Evolutionary conservation across 345 rosid genomes (phyloP).

Genomic region (Brassica incana): DNA sequence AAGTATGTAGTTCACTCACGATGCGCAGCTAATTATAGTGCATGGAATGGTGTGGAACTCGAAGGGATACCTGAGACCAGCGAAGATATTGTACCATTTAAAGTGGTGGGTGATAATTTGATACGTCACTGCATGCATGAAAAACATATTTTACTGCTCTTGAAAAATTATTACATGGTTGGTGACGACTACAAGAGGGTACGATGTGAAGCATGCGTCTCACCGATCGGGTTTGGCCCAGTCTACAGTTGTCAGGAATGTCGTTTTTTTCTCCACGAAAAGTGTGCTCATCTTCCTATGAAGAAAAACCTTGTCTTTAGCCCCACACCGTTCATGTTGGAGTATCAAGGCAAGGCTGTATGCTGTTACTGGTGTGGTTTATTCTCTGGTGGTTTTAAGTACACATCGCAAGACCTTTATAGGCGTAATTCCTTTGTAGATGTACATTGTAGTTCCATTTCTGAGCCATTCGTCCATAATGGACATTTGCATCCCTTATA

Average conservation of each 20-base stretch:
- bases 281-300: background rate
- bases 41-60: constrained; percentile 1
- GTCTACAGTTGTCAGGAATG: background rate
- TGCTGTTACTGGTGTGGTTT: background rate
- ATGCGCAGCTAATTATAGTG: background rate
- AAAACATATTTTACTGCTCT: background rate
- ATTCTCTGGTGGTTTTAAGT: background rate
- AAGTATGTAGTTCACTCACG: background rate
- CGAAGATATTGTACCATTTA: constrained; percentile 4
- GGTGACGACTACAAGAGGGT: background rate
- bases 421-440: background rate
- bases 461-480: constrained; percentile 1
- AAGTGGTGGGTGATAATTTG: constrained; percentile 7
- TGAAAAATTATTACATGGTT: background rate
- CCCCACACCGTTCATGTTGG: background rate
- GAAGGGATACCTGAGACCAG: background rate
- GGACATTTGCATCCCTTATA: constrained; percentile 19
- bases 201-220: constrained; percentile 14
- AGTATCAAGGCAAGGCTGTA: background rate
- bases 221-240: background rate
- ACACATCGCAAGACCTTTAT: background rate
- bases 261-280: constrained; percentile 6
- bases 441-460: constrained; percentile 15
- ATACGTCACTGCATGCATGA: constrained; percentile 5
- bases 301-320: constrained; percentile 8